phyloP scores from a whole-genome alignment of 345 rosid species.

The Hibiscus mutabilis region DNA sequence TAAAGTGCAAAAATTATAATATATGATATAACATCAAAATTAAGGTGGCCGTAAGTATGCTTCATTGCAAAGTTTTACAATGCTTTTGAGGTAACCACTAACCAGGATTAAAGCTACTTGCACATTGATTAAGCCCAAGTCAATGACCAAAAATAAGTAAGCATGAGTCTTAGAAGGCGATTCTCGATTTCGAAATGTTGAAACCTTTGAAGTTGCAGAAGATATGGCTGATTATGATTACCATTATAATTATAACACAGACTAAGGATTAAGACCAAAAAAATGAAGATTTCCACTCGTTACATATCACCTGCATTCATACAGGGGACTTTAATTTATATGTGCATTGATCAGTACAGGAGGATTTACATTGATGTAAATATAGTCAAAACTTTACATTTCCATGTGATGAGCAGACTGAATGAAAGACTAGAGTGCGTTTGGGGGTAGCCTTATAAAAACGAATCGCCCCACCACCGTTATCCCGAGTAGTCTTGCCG shows the following conservation, averaged over 20 bases:
- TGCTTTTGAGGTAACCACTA: too few relatives aligned
- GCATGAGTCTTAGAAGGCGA: too few relatives aligned
- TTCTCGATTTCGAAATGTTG: too few relatives aligned
- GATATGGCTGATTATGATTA: background rate
- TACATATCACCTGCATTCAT: background rate
- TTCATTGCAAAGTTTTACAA: too few relatives aligned
- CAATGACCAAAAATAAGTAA: too few relatives aligned
- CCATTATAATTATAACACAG: background rate
- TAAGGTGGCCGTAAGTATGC: too few relatives aligned
- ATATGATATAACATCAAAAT: too few relatives aligned
- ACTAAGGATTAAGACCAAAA: too few relatives aligned
- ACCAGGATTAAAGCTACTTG: too few relatives aligned
- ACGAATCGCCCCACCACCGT: constrained; percentile 8
- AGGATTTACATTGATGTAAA: background rate
- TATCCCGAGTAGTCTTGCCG: constrained; percentile 13
- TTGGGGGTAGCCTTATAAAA: background rate
- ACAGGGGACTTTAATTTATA: background rate
- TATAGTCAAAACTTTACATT: constrained; percentile 16
- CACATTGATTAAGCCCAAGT: too few relatives aligned
- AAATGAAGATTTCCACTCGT: background rate
- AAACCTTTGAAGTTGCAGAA: background rate
- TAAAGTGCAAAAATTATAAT: too few relatives aligned
- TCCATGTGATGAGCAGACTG: constrained; percentile 14
- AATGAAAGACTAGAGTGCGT: constrained; percentile 18
- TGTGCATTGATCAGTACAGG: background rate